Evolutionary conservation across 352 stramenopile genomes (phyloP).

Genomic region (Phytophthora syringae): DNA sequence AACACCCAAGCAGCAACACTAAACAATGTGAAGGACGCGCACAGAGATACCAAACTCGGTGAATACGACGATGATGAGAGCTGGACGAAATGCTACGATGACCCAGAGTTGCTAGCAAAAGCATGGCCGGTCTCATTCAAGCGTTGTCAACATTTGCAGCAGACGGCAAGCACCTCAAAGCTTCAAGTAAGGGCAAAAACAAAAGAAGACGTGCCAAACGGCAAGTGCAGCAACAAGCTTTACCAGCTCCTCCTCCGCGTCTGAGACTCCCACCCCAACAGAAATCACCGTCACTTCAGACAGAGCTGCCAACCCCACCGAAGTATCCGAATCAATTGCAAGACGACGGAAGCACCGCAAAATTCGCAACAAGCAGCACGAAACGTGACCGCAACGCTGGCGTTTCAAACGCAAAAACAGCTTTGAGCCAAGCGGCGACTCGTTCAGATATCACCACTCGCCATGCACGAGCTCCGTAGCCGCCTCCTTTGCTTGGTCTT

Average conservation of each 20-base stretch:
- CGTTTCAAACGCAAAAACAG: slow-evolving; percentile 1
- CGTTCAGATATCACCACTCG: neutral
- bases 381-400: neutral
- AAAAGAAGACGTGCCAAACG: slow-evolving; percentile 18
- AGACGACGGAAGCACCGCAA: slow-evolving; percentile 19
- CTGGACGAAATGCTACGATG: slow-evolving; percentile 23
- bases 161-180: slow-evolving; percentile 5
- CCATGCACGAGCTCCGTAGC: slow-evolving; percentile 8
- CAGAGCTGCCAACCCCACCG: neutral
- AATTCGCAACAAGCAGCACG: slow-evolving; percentile 7
- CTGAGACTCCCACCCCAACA: slow-evolving; percentile 1
- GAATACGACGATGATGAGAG: slow-evolving; percentile 18
- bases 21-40: neutral
- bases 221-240: neutral
- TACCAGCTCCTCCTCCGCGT: too few species aligned
- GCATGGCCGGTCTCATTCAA: slow-evolving; percentile 33
- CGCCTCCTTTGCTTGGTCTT: slow-evolving; percentile 10
- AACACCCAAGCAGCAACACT: neutral
- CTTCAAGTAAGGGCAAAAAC: slow-evolving; percentile 2
- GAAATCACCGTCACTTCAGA: slow-evolving; percentile 6
- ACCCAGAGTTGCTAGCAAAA: slow-evolving; percentile 27
- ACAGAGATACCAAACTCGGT: neutral
- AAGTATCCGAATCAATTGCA: neutral
- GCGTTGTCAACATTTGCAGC: slow-evolving; percentile 30
- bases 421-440: neutral